phyloP scores from a whole-genome alignment of 2,329 filamentous ascomycete genomes.

The Macrophomina pseudophaseolina region DNA sequence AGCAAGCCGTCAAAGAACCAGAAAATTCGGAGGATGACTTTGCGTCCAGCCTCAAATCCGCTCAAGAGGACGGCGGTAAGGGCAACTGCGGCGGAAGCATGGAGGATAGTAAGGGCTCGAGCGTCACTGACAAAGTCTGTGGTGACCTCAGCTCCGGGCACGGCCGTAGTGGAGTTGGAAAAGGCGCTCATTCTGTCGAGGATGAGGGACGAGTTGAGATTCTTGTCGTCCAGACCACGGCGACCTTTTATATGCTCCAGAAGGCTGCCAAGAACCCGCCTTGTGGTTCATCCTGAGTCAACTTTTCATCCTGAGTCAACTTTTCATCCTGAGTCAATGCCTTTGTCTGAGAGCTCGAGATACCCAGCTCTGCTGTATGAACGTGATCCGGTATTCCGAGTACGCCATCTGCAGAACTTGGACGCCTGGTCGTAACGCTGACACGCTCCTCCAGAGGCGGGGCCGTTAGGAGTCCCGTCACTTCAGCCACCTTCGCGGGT shows the following conservation, averaged over 20 bases:
- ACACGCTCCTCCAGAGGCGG: background rate
- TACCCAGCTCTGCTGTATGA: background rate
- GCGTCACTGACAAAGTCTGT: background rate
- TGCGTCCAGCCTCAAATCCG: background rate
- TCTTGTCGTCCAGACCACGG: background rate
- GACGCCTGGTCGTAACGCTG: background rate
- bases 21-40: constrained; percentile 2
- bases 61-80: background rate
- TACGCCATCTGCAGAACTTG: background rate
- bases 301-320: too few relatives aligned
- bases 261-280: background rate
- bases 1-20: constrained; percentile 1
- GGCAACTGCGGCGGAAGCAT: constrained; percentile 1
- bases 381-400: too few relatives aligned
- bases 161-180: background rate
- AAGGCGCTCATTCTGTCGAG: background rate
- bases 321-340: too few relatives aligned
- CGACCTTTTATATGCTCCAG: background rate
- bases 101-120: background rate
- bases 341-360: background rate
- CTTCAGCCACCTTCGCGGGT: background rate
- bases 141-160: background rate
- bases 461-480: background rate
- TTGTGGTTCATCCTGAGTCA: background rate
- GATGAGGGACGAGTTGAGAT: background rate